phyloP scores from a whole-genome alignment of 2,329 filamentous ascomycete species.

The Penicillium sp. region DNA sequence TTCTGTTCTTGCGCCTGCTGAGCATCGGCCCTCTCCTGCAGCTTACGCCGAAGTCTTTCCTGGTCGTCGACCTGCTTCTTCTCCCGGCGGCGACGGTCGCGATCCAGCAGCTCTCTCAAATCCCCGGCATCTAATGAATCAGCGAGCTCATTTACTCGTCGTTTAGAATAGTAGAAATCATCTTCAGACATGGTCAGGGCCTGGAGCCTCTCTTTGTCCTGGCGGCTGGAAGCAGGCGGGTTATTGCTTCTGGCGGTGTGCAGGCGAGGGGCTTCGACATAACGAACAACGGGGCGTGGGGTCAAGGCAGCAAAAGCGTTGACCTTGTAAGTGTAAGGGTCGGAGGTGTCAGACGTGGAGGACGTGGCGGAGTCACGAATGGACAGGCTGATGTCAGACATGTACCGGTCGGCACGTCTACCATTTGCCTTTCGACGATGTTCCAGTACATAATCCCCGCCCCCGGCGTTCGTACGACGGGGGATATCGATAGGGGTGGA shows the following conservation, averaged over 20 bases:
- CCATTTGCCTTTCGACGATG: conserved; percentile 53
- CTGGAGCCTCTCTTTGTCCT: conserved; percentile 49
- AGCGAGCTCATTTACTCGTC: conserved; percentile 65
- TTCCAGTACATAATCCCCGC: conserved; percentile 53
- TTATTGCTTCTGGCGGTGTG: conserved; percentile 46
- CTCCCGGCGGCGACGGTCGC: conserved; percentile 77
- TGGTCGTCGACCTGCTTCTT: conserved; percentile 69
- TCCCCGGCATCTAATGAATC: conserved; percentile 82
- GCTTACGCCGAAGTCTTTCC: conserved; percentile 54
- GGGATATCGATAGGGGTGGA: conserved; percentile 61
- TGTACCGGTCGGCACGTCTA: conserved; percentile 58
- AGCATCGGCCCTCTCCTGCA: conserved; percentile 50
- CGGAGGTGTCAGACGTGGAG: conserved; percentile 70
- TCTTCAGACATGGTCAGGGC: conserved; percentile 61
- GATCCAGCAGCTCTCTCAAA: conserved; percentile 82
- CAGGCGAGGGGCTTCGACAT: conserved; percentile 63
- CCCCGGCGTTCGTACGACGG: conserved; percentile 59
- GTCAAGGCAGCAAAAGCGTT: conserved; percentile 77
- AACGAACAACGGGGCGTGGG: conserved; percentile 79
- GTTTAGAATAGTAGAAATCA: conserved; percentile 56
- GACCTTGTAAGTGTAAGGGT: conserved; percentile 74
- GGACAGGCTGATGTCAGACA: conserved; percentile 73
- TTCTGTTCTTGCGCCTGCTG: conserved; percentile 52
- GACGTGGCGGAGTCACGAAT: conserved; percentile 72
- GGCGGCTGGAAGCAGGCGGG: conserved; percentile 47